Base-by-base conservation (phyloP, 1,139 yeast species). In the Yamadazyma buinensis region DNA sequence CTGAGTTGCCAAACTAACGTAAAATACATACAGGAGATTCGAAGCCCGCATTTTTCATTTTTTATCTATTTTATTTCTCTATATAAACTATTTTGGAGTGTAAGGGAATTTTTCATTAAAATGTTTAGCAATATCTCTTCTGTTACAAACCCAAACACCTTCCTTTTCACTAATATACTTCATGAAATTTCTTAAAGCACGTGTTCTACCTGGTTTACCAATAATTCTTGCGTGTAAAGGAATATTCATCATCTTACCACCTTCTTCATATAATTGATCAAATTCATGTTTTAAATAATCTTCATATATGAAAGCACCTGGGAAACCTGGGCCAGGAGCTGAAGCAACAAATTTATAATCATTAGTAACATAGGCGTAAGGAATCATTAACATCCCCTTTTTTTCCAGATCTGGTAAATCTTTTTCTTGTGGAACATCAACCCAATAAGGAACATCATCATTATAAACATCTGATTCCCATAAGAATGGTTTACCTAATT, bases 381-480 rank as follows among this genome's bases (percentile, higher is more conserved):
- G 66, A 28, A 61, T 48, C 60, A 60, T 57, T 23, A 59, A 46
- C 44, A 61, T 39, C 5, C 64, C 66, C 30, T 47, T 41, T 33
- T 51, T 52, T 26, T 49, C 54, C 29, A 34, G 39, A 20, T 48
- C 55, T 7, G 52, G 51, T 22, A 39, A 26, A 3, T 30, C 37
- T 15, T 32, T 36, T 29, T 44, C 48, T 21, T 43, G 47, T 5
- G 62, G 63, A 19, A 54, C 44, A 29, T 58, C 61, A 5, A 48
- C 45, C 60, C 63, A 61, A 41, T 50, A 55, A 7, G 67, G 67
- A 24, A 59, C 49, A 40, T 61, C 67, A 40, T 61, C 67, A 23
- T 51, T 52, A 39, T 59, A 61, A 17, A 52, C 51, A 36, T 61
- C 67, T 17, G 59, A 49, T 33, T 57, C 54, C 55, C 61, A 61